These are phyloP conservation scores for Emergomyces africanus DNA, from an alignment of 2,329 filamentous ascomycete species.

Conservation along the genomic window DNA sequence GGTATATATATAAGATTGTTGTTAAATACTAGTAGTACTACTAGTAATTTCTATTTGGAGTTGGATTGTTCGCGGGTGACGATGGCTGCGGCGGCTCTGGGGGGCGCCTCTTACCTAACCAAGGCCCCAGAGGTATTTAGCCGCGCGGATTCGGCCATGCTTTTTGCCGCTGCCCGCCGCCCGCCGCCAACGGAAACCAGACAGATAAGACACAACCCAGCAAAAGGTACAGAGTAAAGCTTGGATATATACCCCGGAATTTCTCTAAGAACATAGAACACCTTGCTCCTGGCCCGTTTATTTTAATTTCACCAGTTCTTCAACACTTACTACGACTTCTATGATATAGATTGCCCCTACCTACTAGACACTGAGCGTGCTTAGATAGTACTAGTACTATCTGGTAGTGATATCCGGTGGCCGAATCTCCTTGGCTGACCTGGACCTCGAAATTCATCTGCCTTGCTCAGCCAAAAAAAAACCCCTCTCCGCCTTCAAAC, in stretches of 20 bases:
- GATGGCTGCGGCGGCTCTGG: background rate
- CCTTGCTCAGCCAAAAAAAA: background rate
- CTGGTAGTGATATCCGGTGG: background rate
- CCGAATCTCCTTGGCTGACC: background rate
- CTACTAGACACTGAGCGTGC: background rate
- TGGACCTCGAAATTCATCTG: conserved; percentile 1
- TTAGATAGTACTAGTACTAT: too few relatives aligned
- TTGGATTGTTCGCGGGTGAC: background rate
- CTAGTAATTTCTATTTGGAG: background rate
- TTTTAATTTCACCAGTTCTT: background rate
- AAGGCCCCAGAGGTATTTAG: background rate
- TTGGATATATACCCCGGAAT: background rate
- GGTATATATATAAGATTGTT: background rate
- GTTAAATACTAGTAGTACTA: too few relatives aligned
- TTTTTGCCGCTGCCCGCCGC: background rate
- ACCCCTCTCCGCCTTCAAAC: background rate
- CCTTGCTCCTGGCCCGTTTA: background rate
- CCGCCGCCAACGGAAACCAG: background rate
- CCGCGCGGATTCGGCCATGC: background rate
- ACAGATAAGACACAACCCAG: background rate
- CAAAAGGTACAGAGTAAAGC: too few relatives aligned
- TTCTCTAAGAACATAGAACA: background rate
- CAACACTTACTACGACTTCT: background rate
- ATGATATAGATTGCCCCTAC: background rate
- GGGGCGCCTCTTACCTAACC: background rate